Evolutionary conservation across 2,329 filamentous ascomycete species (phyloP), one percentile per base, ranked within the genome.

Genomic region (Aspergillus transmontanensis): DNA sequence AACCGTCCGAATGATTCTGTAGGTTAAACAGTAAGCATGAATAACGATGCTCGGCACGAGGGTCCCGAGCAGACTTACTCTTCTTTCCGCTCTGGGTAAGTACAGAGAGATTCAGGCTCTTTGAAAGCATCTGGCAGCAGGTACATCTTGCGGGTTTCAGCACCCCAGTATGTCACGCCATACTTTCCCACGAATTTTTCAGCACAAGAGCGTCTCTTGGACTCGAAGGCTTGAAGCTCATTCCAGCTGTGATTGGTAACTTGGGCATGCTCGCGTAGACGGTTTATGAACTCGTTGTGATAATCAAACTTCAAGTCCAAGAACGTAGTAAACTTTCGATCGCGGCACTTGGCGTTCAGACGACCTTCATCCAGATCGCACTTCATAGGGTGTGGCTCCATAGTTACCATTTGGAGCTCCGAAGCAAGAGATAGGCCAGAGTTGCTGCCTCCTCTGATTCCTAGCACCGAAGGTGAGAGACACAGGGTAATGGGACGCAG

Each of bases 101-200:
- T 45, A 59, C 66, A 68, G 36, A 66, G 46, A n/a, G 45, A 53
- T 19, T 59, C 32, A 11, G 64, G 59, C n/a, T 65, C 57, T 0
- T 60, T n/a, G 3, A 72, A 45, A 21, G 66, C 65, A 16, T 68
- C 72, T 19, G 62, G 19, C 28, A 70, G 53, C 10, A 73, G 59
- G 51, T 69, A 69, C 46, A 66, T 67, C 23, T 58, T 43, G 11
- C 67, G 62, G 30, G 63, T 69, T 12, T 57, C 46, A 2, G 50
- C 62, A 12, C 71, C 70, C 72, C 72, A 73, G 26, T 71, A 72
- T 41, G 58, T 56, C n/a, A 34, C 58, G 7, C 70, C 71, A 19
- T 64, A 61, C 14, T 56, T 43, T 3, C 64, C 64, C 11, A 73
- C 51, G 16, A 72, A 73, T 14, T 23, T 43, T 14, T 56, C 46